phyloP scores from a whole-genome alignment of 306 rosid genomes.

The Cucurbita pepo region DNA sequence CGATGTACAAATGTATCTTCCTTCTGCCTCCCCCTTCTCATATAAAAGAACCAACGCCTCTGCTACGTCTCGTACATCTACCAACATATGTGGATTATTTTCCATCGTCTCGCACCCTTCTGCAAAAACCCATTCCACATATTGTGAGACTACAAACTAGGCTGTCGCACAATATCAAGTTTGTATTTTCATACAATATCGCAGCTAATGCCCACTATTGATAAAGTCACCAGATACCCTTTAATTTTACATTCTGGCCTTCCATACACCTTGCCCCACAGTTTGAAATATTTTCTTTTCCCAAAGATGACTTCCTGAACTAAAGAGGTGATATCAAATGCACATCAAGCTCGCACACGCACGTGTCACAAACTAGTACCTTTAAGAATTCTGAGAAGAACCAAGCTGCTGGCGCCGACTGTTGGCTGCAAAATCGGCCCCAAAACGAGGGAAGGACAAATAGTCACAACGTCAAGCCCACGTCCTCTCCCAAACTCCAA shows the following conservation, averaged over 20 bases:
- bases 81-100: slow-evolving; percentile 22
- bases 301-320: neutral
- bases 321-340: neutral
- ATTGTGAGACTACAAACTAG: too few species aligned
- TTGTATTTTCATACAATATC: neutral
- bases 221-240: neutral
- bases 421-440: slow-evolving; percentile 60
- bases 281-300: neutral
- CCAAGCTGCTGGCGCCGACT: slow-evolving; percentile 40
- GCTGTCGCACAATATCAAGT: too few species aligned
- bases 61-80: slow-evolving; percentile 53
- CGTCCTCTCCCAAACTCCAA: slow-evolving; percentile 30
- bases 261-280: too few species aligned
- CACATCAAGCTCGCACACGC: neutral
- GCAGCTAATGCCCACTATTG: neutral
- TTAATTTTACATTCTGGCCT: neutral
- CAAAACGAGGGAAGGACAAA: slow-evolving; percentile 33
- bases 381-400: slow-evolving; percentile 30
- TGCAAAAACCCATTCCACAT: neutral
- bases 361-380: slow-evolving; percentile 16
- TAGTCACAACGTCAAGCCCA: slow-evolving; percentile 34
- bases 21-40: slow-evolving; percentile 57
- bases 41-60: slow-evolving; percentile 43
- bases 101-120: slow-evolving; percentile 42
- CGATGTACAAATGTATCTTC: slow-evolving; percentile 49